Conservation (phyloP, 176 grass and related monocot genomes). For the Triticum dicoccoides region DNA sequence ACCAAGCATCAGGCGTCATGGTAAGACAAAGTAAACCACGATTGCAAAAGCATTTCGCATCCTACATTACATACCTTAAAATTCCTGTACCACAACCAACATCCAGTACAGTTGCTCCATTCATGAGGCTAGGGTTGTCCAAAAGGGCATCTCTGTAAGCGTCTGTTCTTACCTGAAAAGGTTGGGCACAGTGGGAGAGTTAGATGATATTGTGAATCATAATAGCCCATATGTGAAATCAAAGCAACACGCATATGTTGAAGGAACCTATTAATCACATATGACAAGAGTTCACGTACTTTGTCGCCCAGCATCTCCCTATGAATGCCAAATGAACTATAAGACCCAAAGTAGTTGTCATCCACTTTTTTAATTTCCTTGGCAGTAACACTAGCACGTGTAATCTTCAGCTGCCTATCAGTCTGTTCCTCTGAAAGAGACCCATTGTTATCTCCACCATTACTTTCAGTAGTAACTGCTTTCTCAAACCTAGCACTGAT, state of each 20-base stretch:
- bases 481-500: constrained; percentile 31
- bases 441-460: background rate
- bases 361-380: constrained; percentile 73
- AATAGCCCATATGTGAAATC: background rate
- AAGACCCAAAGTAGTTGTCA: constrained; percentile 86
- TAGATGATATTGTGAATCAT: background rate
- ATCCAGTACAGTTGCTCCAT: constrained; percentile 71
- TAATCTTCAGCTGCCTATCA: constrained; percentile 54
- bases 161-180: constrained; percentile 84
- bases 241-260: background rate
- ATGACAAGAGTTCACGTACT: constrained; percentile 37
- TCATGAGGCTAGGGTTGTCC: constrained; percentile 72
- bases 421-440: constrained; percentile 31
- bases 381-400: constrained; percentile 47
- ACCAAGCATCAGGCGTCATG: background rate
- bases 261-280: background rate
- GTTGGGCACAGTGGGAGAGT: background rate
- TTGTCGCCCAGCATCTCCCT: constrained; percentile 97
- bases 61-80: constrained; percentile 53
- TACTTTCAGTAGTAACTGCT: constrained; percentile 12
- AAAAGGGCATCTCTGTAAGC: constrained; percentile 86
- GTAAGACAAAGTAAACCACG: constrained; percentile 1
- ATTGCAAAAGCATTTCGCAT: background rate
- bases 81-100: constrained; percentile 99
- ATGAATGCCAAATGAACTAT: constrained; percentile 91